Evolutionary conservation across 352 stramenopile species (phyloP).

Genomic region (Pythium insidiosum): DNA sequence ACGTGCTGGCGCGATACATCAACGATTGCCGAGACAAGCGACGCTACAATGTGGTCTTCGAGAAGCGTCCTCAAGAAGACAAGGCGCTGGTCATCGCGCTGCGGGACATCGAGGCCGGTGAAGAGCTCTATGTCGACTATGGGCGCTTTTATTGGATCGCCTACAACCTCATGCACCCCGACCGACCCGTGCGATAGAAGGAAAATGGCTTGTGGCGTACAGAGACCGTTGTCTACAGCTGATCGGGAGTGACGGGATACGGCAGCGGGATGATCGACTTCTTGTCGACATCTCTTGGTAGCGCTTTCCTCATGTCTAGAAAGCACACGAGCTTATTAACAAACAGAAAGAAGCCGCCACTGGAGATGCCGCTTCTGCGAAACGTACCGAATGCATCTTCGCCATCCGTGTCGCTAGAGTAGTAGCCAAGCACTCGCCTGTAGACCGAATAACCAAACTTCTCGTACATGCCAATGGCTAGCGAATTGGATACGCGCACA

Average conservation of each 20-base stretch:
- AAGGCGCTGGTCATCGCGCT: constrained; percentile 53
- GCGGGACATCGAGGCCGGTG: constrained; percentile 37
- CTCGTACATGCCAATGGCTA: constrained; percentile 91
- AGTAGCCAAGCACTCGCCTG: constrained; percentile 88
- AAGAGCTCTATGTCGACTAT: constrained; percentile 81
- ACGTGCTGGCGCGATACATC: constrained; percentile 66
- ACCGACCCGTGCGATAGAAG: constrained; percentile 40
- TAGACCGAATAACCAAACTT: constrained; percentile 92
- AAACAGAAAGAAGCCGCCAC: not conserved
- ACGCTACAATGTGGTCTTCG: constrained; percentile 72
- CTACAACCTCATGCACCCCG: constrained; percentile 62
- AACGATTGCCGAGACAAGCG: constrained; percentile 59
- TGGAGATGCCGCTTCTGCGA: too few relatives aligned
- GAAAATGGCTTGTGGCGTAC: too few relatives aligned
- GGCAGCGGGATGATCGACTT: constrained; percentile 87
- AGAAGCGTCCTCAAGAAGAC: constrained; percentile 40
- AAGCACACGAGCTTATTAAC: constrained; percentile 1
- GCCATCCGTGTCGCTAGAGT: constrained; percentile 70
- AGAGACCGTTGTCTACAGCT: too few relatives aligned
- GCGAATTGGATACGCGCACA: constrained; percentile 92
- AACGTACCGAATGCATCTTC: constrained; percentile 87
- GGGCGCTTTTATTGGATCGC: constrained; percentile 77
- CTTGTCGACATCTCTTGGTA: constrained; percentile 83
- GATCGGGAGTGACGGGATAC: constrained; percentile 79
- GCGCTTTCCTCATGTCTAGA: constrained; percentile 91